Evolutionary conservation across 2,329 filamentous ascomycete species (phyloP).

Genomic region (Magnaporthiopsis poae): DNA sequence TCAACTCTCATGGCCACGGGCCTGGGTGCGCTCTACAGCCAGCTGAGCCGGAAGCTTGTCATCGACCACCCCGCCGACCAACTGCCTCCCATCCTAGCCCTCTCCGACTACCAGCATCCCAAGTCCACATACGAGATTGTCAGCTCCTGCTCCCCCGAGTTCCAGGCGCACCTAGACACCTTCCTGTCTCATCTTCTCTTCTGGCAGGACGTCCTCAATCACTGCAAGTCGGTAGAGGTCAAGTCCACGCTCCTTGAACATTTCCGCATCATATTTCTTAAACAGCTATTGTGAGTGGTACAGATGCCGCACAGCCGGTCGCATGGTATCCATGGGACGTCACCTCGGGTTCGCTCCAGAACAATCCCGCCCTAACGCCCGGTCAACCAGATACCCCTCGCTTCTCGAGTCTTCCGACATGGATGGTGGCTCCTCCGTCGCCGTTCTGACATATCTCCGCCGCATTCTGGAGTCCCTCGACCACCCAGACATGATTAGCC

Average conservation of each 20-base stretch:
- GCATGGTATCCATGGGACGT: not conserved
- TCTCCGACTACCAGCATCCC: constrained; percentile 79
- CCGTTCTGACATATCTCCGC: constrained; percentile 84
- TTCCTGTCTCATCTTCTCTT: constrained; percentile 92
- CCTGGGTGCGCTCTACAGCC: constrained; percentile 64
- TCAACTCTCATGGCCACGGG: constrained; percentile 96
- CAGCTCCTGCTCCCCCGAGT: constrained; percentile 62
- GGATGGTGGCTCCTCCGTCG: constrained; percentile 90
- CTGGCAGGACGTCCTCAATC: constrained; percentile 96
- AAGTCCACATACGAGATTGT: constrained; percentile 61
- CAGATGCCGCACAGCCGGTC: not conserved
- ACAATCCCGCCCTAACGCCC: not conserved
- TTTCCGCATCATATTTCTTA: constrained; percentile 91
- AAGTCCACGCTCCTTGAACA: constrained; percentile 89
- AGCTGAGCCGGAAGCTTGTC: constrained; percentile 66
- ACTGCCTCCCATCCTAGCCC: constrained; percentile 70
- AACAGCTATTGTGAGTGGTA: constrained; percentile 69
- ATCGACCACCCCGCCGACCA: constrained; percentile 66
- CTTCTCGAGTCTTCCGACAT: constrained; percentile 93
- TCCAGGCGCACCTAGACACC: constrained; percentile 78
- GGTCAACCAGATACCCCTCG: constrained; percentile 70
- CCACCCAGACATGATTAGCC: constrained; percentile 85
- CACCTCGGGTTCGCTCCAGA: too few species aligned
- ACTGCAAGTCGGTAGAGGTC: constrained; percentile 84
- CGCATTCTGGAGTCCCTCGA: constrained; percentile 85